Percentiles rank a stretch among this genome's conserved stretches.
phyloP scores from a whole-genome alignment of 495 filamentous ascomycete species.

The Penicillium psychrofluorescens region DNA sequence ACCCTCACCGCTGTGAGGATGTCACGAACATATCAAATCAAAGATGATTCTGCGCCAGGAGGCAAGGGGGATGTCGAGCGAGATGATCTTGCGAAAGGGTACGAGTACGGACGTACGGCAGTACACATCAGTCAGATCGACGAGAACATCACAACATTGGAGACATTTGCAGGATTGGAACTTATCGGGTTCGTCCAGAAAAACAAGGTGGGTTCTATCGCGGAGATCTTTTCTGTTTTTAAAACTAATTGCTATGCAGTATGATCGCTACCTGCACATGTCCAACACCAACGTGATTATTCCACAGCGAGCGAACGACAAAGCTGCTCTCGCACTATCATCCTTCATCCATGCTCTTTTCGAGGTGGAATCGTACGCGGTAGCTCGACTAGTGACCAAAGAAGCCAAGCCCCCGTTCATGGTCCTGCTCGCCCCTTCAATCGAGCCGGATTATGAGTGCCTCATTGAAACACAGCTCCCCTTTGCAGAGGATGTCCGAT shows the following conservation, averaged over 20 bases:
- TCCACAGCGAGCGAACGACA: slow-evolving; percentile 62
- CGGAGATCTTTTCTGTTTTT: too few relatives aligned
- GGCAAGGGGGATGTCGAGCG: slow-evolving; percentile 78
- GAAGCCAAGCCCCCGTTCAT: slow-evolving; percentile 69
- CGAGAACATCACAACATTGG: slow-evolving; percentile 69
- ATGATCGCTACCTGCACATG: slow-evolving; percentile 80
- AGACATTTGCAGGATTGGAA: slow-evolving; percentile 65
- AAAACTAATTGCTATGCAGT: slow-evolving; percentile 38
- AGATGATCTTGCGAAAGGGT: slow-evolving; percentile 85
- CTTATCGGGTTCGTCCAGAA: slow-evolving; percentile 80
- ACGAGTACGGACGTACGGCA: slow-evolving; percentile 86
- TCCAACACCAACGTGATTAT: slow-evolving; percentile 68
- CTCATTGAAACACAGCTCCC: slow-evolving; percentile 90
- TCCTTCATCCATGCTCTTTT: slow-evolving; percentile 84
- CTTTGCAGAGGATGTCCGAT: slow-evolving; percentile 84
- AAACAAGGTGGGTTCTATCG: slow-evolving; percentile 49
- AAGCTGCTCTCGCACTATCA: slow-evolving; percentile 74
- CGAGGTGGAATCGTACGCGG: slow-evolving; percentile 78
- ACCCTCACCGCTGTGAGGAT: slow-evolving; percentile 60
- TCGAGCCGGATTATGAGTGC: slow-evolving; percentile 79
- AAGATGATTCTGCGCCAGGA: slow-evolving; percentile 63
- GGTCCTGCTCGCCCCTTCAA: slow-evolving; percentile 72
- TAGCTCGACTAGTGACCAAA: slow-evolving; percentile 79
- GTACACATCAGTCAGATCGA: slow-evolving; percentile 85
- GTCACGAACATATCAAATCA: slow-evolving; percentile 70